Conservation (phyloP, 2,329 filamentous ascomycete genomes). For the Chrysoporthe puriensis region DNA sequence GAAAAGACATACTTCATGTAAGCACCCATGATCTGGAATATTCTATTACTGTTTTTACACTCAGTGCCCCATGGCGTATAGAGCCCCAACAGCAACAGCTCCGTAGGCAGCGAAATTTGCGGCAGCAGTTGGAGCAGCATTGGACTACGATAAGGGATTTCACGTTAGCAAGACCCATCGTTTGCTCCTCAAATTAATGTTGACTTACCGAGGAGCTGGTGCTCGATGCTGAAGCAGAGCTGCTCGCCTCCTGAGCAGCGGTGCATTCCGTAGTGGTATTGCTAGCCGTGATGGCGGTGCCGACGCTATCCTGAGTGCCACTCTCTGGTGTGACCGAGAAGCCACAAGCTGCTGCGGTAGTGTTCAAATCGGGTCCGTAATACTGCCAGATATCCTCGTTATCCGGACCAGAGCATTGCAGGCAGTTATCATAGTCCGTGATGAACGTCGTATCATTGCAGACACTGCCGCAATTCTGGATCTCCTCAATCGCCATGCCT, state of each 20-base stretch:
- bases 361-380: constrained; percentile 41
- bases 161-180: neutral
- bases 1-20: no score
- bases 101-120: constrained; percentile 19
- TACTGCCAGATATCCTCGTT: constrained; percentile 47
- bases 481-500: constrained; percentile 43
- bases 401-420: constrained; percentile 44
- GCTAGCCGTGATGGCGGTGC: constrained; percentile 25
- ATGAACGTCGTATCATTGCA: constrained; percentile 44
- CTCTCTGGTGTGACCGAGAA: constrained; percentile 32
- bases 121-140: neutral
- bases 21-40: no score
- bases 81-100: constrained; percentile 19
- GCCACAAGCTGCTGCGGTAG: constrained; percentile 36
- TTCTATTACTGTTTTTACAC: neutral
- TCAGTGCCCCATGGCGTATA: constrained; percentile 19
- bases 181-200: neutral
- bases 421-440: constrained; percentile 44
- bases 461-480: constrained; percentile 34
- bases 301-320: constrained; percentile 31
- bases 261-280: constrained; percentile 19
- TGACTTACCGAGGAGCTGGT: constrained; percentile 16
- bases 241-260: constrained; percentile 20
- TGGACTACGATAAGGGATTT: neutral
- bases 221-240: constrained; percentile 21